phyloP scores from a whole-genome alignment of 192 early-diverging fungal genomes.

The Radiomyces spectabilis region DNA sequence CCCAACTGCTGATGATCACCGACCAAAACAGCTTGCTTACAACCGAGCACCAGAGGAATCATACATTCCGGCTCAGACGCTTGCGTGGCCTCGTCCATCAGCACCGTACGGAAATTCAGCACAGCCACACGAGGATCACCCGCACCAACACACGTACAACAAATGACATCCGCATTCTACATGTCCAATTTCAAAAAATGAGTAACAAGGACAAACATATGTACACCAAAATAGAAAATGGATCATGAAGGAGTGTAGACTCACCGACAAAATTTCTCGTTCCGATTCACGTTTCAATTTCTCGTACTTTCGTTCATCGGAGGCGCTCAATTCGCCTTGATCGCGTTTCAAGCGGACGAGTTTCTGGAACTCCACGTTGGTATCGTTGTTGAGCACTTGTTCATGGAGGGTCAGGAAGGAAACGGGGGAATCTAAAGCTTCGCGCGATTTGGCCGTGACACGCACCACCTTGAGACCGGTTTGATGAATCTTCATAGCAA shows the following conservation, averaged over 20 bases:
- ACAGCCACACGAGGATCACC: slow-evolving; percentile 89
- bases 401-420: slow-evolving; percentile 94
- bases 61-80: slow-evolving; percentile 95
- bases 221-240: no score
- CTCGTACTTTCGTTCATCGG: slow-evolving; percentile 84
- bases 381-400: slow-evolving; percentile 93
- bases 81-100: slow-evolving; percentile 98
- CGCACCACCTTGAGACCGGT: slow-evolving; percentile 94
- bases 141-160: slow-evolving; percentile 95
- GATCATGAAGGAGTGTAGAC: no score
- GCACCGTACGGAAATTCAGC: slow-evolving; percentile 86
- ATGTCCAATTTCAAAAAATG: no score
- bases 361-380: slow-evolving; percentile 89
- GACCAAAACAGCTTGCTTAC: slow-evolving; percentile 93
- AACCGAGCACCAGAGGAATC: slow-evolving; percentile 95
- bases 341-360: slow-evolving; percentile 80
- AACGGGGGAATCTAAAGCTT: slow-evolving; percentile 91
- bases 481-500: slow-evolving; percentile 93
- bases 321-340: slow-evolving; percentile 83
- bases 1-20: slow-evolving; percentile 99
- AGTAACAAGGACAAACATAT: no score
- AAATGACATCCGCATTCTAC: slow-evolving; percentile 92
- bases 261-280: slow-evolving; percentile 78
- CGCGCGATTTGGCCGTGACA: slow-evolving; percentile 86
- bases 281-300: slow-evolving; percentile 80